Base-by-base conservation (phyloP, 2,329 filamentous ascomycete species). In the Aspergillus brunneoviolaceus region DNA sequence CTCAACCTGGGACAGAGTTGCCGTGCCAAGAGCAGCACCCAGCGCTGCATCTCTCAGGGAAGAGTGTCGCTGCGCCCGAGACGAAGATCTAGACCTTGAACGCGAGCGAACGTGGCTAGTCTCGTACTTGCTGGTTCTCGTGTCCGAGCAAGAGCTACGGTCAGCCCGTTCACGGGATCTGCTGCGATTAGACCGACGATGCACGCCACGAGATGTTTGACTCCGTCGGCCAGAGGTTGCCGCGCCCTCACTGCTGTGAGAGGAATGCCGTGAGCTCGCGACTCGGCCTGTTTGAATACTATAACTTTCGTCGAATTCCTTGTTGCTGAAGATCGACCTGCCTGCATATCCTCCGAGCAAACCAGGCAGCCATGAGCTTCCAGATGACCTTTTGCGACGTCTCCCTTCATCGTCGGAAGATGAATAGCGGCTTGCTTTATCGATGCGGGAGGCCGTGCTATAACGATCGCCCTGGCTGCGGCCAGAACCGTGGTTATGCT, bases 221-320 rank as follows among this genome's bases (percentile, higher is more conserved):
- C 78, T 79, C 65, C 73, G 77, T n/a, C 67, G 70, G 33, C 70
- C 70, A 1, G 67, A 58, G 11, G 67, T 65, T 9, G 70, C 70
- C 9, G 56, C 68, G 51, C 66, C 70, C 56, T 67, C 73, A 59
- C 62, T 70, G 47, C 70, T 69, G n/a, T 71, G 62, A 7, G 64
- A 65, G 3, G 53, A 55, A 49, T 55, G 42, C 16, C 53, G 53
- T 6, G 69, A 72, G 50, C 75, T 73, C 42, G 61, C 55, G 1
- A 72, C 70, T 23, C 77, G 79, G 19, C 85, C 84, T 57, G 83
- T 83, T 58, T 82, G 83, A 65, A 85, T 77, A 65, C 82, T 86
- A 63, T 87, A 85, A 0, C 82, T 84, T 66, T 87, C 85, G 63
- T 86, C 82, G 62, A 85, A 86, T 55, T 85, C 82, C 60, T 84